A percentile compares a stretch with the other conserved stretches of the same genome.
phyloP scores from a whole-genome alignment of 805 yeast species.

The Yamadazyma philogaea region DNA sequence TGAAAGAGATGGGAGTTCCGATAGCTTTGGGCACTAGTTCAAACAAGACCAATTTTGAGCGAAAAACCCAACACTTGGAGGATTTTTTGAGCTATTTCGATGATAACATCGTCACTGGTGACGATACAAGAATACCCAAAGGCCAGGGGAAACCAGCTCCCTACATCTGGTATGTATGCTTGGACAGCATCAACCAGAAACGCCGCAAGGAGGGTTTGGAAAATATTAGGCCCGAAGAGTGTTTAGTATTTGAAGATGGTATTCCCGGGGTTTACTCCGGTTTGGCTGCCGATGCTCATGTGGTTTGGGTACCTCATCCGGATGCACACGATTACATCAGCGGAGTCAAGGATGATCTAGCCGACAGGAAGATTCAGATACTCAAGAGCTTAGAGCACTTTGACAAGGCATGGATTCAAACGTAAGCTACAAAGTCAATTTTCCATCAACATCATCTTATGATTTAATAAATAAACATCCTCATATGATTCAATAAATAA shows the following conservation, averaged over 20 bases:
- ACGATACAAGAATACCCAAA: conserved; percentile 73
- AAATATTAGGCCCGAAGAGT: conserved; percentile 67
- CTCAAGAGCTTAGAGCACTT: conserved; percentile 55
- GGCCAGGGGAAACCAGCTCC: conserved; percentile 95
- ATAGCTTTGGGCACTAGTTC: conserved; percentile 92
- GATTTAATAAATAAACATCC: conserved; percentile 10
- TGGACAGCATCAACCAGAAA: conserved; percentile 61
- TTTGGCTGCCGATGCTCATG: conserved; percentile 73
- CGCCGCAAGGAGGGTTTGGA: conserved; percentile 39
- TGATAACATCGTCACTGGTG: conserved; percentile 77
- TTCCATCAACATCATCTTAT: no score
- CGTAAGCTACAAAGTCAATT: no score
- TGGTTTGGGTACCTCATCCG: conserved; percentile 92
- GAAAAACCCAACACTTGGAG: conserved; percentile 69
- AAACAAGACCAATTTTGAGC: conserved; percentile 51
- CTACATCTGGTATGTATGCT: conserved; percentile 85
- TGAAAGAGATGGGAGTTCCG: conserved; percentile 58
- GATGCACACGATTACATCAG: conserved; percentile 46
- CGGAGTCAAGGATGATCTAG: conserved; percentile 36
- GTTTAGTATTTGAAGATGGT: conserved; percentile 93
- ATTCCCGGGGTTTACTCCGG: conserved; percentile 89
- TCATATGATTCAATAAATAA: neutral
- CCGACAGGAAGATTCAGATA: conserved; percentile 47
- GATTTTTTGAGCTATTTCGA: conserved; percentile 64
- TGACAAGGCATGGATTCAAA: conserved; percentile 6